Base-by-base conservation (phyloP, 1,284 basidiomycete genomes). In the Apiotrichum sp. region DNA sequence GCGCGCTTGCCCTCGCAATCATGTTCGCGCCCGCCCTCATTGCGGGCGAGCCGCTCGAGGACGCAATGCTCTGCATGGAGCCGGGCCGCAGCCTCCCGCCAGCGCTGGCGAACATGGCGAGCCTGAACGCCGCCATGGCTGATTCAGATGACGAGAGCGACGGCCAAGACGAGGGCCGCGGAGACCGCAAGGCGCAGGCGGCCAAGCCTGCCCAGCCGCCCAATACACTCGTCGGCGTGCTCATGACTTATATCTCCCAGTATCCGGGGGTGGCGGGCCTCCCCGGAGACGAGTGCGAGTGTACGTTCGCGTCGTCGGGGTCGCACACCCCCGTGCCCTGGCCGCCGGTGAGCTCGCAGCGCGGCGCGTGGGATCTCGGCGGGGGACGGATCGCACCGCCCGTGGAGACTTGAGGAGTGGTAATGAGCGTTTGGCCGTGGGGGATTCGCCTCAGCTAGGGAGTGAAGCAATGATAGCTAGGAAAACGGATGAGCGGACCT, bases 1-100 rank as follows among this genome's bases (percentile, higher is more conserved):
- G 61, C 1, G 41, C 69, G 4, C 50, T 58, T 4, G 55, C 56
- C 8, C 55, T 68, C 6, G 65, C 73, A 0, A 71, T 72, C 47
- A 64, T 68, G 11, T 52, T 72, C 22, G 66, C 73, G 1, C 73
- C 73, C 5, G 46, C 61, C 3, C 58, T 75, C 38, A 66, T 75
- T n/a, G 13, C 47, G 6, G 65, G 67, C 6, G 64, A 73, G 47
- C 60, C 67, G 7, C 45, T 70, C 6, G 66, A 66, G 50, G 73
- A 75, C 53, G 63, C 66, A 7, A 57, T 56, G 13, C 54, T 75
- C 55, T 70, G 71, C 45, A 47, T 71, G 31, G 60, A 60, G 14
- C 64, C 67, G 1, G 66, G 67, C 39, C 52, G 8, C 44, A 9
- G n/a, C 48, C 40, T 10, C 31, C 51, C 41, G 61, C 48, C 11